Conservation (phyloP, 805 yeast genomes). For the Zygosaccharomyces rouxii region DNA sequence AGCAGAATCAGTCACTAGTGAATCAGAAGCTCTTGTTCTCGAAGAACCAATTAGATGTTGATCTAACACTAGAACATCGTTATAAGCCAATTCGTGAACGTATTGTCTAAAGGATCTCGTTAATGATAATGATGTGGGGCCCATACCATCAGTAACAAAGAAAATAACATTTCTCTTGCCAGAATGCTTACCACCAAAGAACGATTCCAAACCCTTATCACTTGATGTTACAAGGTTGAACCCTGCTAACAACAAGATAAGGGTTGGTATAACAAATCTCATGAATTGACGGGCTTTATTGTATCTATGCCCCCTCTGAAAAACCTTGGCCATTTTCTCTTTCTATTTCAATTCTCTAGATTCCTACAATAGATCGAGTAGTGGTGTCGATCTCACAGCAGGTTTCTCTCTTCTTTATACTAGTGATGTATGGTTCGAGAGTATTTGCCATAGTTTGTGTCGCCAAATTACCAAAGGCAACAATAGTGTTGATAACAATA, state of each 20-base stretch:
- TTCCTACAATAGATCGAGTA: not conserved
- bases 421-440: not conserved
- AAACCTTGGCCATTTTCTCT: not conserved
- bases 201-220: not conserved
- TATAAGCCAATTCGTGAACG: conserved; percentile 40
- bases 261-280: conserved; percentile 4
- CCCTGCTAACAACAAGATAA: not conserved
- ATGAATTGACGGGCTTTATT: not conserved
- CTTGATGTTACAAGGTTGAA: not conserved
- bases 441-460: not conserved
- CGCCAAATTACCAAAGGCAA: not conserved
- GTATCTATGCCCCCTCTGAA: not conserved
- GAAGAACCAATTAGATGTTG: conserved; percentile 73
- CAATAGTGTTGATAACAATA: not conserved
- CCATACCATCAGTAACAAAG: conserved; percentile 95
- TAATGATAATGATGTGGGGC: conserved; percentile 79
- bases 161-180: conserved; percentile 73
- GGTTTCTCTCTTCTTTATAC: not conserved
- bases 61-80: conserved; percentile 60
- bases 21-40: conserved; percentile 72
- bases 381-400: not conserved
- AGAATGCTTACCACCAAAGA: not conserved
- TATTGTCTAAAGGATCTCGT: conserved; percentile 72
- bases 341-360: not conserved
- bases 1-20: conserved; percentile 88